These are phyloP conservation scores for Scutellaria minor DNA, from an alignment of 257 asterid genomes.

Conservation along the genomic window DNA sequence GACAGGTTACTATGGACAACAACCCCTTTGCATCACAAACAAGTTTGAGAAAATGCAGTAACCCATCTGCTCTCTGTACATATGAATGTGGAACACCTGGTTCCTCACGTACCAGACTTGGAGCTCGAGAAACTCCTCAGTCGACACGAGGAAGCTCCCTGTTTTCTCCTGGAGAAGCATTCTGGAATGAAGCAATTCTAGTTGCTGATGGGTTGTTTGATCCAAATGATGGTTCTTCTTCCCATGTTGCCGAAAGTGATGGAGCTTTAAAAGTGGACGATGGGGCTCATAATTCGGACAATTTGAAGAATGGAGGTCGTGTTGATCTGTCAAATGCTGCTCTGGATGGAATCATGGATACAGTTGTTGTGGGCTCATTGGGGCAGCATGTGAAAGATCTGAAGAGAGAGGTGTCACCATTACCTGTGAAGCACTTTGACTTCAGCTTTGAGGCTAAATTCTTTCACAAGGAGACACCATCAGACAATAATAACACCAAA, in stretches of 20 bases:
- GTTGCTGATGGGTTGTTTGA: conserved; percentile 83
- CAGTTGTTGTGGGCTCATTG: conserved; percentile 47
- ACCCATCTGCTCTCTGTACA: conserved; percentile 39
- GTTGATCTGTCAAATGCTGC: conserved; percentile 34
- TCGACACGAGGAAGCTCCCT: conserved; percentile 74
- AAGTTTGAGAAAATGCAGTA: conserved; percentile 78
- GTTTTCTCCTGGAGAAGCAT: conserved; percentile 95
- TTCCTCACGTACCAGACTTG: conserved; percentile 40
- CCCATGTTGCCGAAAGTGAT: conserved; percentile 44
- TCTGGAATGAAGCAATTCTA: conserved; percentile 94
- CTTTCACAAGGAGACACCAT: conserved; percentile 40
- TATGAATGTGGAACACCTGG: conserved; percentile 66
- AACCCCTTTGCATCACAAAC: conserved; percentile 49
- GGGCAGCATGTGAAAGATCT: conserved; percentile 55
- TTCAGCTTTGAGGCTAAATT: conserved; percentile 64
- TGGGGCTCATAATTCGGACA: conserved; percentile 46
- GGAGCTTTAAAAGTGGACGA: conserved; percentile 45
- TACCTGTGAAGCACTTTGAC: conserved; percentile 96
- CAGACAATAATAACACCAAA: conserved; percentile 42
- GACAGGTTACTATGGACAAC: conserved; percentile 52
- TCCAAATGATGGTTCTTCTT: conserved; percentile 48
- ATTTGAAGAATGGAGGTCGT: conserved; percentile 46
- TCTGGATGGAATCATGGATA: conserved; percentile 33
- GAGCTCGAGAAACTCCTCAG: conserved; percentile 66
- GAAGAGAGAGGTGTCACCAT: conserved; percentile 71